Evolutionary conservation across 805 yeast genomes (phyloP).

Genomic region (Wickerhamomyces rabaulensis): DNA sequence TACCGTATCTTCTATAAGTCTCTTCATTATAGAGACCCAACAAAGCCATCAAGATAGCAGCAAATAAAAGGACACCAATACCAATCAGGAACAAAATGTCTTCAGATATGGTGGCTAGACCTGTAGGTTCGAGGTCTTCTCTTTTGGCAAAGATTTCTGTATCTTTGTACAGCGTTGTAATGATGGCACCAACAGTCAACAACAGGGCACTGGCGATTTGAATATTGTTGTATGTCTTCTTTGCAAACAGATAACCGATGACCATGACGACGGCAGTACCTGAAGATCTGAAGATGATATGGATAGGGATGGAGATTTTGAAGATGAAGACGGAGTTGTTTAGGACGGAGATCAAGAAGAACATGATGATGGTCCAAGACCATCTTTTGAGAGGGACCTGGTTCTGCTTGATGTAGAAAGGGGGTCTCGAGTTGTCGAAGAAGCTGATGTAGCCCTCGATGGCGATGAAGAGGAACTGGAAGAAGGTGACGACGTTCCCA

Average conservation of each 20-base stretch:
- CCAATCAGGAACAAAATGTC: constrained; percentile 22
- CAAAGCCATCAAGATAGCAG: constrained; percentile 49
- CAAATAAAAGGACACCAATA: constrained; percentile 34
- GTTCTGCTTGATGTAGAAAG: constrained; percentile 28
- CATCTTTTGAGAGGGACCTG: constrained; percentile 39
- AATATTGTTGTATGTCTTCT: constrained; percentile 35
- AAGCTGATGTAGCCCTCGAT: constrained; percentile 34
- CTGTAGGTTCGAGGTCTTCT: background rate
- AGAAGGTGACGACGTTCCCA: constrained; percentile 52
- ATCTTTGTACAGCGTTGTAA: constrained; percentile 33
- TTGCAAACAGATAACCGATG: constrained; percentile 42
- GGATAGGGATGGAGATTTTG: constrained; percentile 58
- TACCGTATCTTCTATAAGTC: constrained; percentile 44
- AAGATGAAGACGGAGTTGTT: constrained; percentile 55
- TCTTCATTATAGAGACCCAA: constrained; percentile 54
- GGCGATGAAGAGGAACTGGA: constrained; percentile 51
- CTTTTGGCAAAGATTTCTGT: constrained; percentile 19
- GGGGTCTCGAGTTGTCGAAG: constrained; percentile 24
- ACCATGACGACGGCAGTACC: constrained; percentile 57
- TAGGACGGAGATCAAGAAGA: constrained; percentile 42
- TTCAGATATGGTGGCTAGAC: constrained; percentile 6
- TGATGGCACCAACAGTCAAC: constrained; percentile 49
- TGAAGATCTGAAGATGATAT: constrained; percentile 58
- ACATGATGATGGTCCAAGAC: constrained; percentile 41
- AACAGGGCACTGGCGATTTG: constrained; percentile 47